Evolutionary conservation across 129 eudicot species (phyloP).

Genomic region (Saposhnikovia divaricata): DNA sequence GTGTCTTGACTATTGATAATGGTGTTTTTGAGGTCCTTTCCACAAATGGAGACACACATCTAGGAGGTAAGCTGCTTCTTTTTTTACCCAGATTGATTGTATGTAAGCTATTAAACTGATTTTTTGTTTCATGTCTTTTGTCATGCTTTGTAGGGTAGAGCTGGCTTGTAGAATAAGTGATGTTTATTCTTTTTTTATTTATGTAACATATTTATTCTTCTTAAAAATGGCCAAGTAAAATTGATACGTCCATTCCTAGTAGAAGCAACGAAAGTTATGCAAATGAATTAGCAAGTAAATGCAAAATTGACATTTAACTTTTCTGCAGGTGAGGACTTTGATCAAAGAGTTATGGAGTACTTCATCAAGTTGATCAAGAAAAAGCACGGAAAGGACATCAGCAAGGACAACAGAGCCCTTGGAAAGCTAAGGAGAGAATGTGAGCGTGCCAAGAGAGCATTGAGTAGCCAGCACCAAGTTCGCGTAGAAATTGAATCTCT

Average conservation of each 20-base stretch:
- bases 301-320: conserved; percentile 6
- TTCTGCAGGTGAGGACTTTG: conserved; percentile 60
- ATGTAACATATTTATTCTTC: background rate
- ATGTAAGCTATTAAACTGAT: background rate
- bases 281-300: background rate
- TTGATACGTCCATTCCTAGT: background rate
- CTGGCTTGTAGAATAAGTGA: background rate
- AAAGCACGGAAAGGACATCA: conserved; percentile 79
- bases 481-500: conserved; percentile 71
- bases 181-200: background rate
- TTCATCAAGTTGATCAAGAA: conserved; percentile 68
- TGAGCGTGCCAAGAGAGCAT: conserved; percentile 70
- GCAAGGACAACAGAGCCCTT: conserved; percentile 82
- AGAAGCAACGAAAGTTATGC: background rate
- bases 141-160: background rate
- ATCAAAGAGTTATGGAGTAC: conserved; percentile 74
- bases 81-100: background rate
- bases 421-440: conserved; percentile 67
- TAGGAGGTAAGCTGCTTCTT: conserved; percentile 37
- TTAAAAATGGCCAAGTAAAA: background rate
- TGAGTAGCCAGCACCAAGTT: conserved; percentile 78
- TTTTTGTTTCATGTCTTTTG: background rate
- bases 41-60: conserved; percentile 63
- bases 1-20: conserved; percentile 47
- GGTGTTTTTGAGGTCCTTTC: conserved; percentile 62